Evolutionary conservation across 1,284 basidiomycete genomes (phyloP).

Genomic region (Termitomyces sp.): DNA sequence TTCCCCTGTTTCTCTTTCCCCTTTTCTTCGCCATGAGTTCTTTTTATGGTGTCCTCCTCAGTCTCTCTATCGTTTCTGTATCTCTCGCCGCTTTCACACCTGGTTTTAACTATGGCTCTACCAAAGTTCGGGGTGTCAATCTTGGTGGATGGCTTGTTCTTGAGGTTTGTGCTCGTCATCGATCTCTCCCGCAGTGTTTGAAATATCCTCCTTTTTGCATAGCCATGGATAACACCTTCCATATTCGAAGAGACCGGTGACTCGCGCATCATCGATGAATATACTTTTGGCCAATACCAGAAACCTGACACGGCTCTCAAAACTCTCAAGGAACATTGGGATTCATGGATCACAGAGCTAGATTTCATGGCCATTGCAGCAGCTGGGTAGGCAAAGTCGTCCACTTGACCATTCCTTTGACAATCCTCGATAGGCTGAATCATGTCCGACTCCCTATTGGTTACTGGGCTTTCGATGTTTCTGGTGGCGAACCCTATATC

Average conservation of each 20-base stretch:
- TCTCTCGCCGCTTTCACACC: constrained; percentile 30
- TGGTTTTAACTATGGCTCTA: constrained; percentile 49
- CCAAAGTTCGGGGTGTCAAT: constrained; percentile 70
- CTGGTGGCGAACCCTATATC: constrained; percentile 78
- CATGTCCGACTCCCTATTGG: constrained; percentile 87
- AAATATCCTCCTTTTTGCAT: not conserved
- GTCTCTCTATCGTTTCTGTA: constrained; percentile 22
- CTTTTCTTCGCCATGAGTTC: constrained; percentile 14
- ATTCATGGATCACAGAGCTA: constrained; percentile 75
- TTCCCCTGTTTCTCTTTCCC: constrained; percentile 5
- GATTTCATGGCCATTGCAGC: constrained; percentile 73
- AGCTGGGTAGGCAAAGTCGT: constrained; percentile 49
- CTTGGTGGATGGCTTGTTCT: constrained; percentile 79
- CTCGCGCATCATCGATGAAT: constrained; percentile 73
- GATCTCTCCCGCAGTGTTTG: not conserved
- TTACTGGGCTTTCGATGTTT: constrained; percentile 88
- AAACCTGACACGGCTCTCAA: constrained; percentile 41
- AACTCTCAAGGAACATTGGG: constrained; percentile 66
- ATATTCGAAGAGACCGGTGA: constrained; percentile 81
- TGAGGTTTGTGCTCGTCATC: constrained; percentile 41
- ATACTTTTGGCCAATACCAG: constrained; percentile 74
- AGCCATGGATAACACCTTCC: constrained; percentile 83
- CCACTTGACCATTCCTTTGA: constrained; percentile 1
- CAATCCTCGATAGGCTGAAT: constrained; percentile 50
- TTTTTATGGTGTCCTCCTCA: constrained; percentile 16